Conservation (phyloP, 805 yeast species). For the Yarrowia sp. region DNA sequence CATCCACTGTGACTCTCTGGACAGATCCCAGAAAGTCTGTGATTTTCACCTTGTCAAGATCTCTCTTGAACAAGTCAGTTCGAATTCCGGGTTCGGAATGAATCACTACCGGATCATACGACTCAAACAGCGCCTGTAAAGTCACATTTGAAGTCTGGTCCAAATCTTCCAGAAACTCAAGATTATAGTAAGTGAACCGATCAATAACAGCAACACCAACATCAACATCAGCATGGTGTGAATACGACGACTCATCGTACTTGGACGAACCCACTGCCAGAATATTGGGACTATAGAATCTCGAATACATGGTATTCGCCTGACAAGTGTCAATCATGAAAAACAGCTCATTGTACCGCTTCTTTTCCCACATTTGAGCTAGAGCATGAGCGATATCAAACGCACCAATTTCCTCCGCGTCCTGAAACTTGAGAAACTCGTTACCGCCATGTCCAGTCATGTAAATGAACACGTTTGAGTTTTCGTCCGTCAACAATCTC, state of each 20-base stretch:
- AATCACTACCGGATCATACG: conserved; percentile 77
- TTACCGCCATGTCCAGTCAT: conserved; percentile 99
- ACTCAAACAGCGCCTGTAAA: conserved; percentile 77
- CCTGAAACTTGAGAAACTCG: conserved; percentile 95
- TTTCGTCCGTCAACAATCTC: conserved; percentile 85
- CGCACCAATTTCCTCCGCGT: conserved; percentile 94
- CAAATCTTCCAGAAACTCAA: conserved; percentile 82
- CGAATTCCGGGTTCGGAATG: conserved; percentile 94
- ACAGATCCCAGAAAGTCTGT: conserved; percentile 95
- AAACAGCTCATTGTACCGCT: conserved; percentile 88
- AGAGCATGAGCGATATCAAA: conserved; percentile 96
- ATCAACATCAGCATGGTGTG: conserved; percentile 93
- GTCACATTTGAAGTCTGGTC: conserved; percentile 73
- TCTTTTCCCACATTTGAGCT: conserved; percentile 94
- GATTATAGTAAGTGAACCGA: conserved; percentile 86
- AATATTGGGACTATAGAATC: conserved; percentile 87
- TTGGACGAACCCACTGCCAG: conserved; percentile 90
- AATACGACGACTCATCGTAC: conserved; percentile 84
- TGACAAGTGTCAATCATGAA: conserved; percentile 99
- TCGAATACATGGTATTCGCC: conserved; percentile 95
- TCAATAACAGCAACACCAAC: conserved; percentile 98
- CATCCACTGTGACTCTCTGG: conserved; percentile 71
- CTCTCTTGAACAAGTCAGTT: conserved; percentile 69
- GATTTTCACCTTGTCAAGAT: conserved; percentile 64
- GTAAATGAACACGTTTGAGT: conserved; percentile 89